Percentiles rank a stretch among this genome's conserved stretches.
Conservation (phyloP, 768 basidiomycete genomes). For the Lentinula guzmanii region DNA sequence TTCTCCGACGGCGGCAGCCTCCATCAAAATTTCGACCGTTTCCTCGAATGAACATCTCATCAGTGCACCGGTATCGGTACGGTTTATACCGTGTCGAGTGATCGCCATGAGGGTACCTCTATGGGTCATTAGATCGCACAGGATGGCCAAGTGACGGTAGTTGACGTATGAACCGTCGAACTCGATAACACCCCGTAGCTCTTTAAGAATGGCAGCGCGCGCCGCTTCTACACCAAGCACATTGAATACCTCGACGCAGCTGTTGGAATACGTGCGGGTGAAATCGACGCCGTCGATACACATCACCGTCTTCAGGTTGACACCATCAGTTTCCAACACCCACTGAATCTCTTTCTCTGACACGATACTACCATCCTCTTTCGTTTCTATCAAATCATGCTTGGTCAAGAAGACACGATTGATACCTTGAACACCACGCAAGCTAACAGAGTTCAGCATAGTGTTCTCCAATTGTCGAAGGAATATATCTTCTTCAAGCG, state of each 20-base stretch:
- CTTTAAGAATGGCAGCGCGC: constrained; percentile 88
- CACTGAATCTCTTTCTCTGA: constrained; percentile 75
- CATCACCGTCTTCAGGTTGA: constrained; percentile 94
- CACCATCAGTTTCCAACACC: constrained; percentile 96
- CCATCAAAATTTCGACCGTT: constrained; percentile 98
- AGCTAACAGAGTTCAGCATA: constrained; percentile 90
- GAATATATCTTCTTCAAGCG: constrained; percentile 92
- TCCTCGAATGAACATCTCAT: constrained; percentile 99
- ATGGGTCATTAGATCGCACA: constrained; percentile 98
- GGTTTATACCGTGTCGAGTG: constrained; percentile 98
- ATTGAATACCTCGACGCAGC: constrained; percentile 89
- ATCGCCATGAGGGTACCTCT: constrained; percentile 95
- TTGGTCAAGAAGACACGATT: constrained; percentile 90
- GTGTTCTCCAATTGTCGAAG: constrained; percentile 93
- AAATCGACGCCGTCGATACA: constrained; percentile 94
- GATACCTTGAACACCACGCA: constrained; percentile 90
- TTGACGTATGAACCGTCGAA: constrained; percentile 99
- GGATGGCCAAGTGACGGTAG: constrained; percentile 92
- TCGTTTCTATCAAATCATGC: constrained; percentile 70
- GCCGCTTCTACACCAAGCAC: constrained; percentile 97
- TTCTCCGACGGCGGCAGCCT: constrained; percentile 96
- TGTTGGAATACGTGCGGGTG: constrained; percentile 92
- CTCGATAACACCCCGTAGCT: constrained; percentile 93
- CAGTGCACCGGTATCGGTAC: constrained; percentile 96
- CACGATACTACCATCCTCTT: constrained; percentile 60